Conservation (phyloP, 805 yeast species). For the Cyberlindnera xylosilytica region DNA sequence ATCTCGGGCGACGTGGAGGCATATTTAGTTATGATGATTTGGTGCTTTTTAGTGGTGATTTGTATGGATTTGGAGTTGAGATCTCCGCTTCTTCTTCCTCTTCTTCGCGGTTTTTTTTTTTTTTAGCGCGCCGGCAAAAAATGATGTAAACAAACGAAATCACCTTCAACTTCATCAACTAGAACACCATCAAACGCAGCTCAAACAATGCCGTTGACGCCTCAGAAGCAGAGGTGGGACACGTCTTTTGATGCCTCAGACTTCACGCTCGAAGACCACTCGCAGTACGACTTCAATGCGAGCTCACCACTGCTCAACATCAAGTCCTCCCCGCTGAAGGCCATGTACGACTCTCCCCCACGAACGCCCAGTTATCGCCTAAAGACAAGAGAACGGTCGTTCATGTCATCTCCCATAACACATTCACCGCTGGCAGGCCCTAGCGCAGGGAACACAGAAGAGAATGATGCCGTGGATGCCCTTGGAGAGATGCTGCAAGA, state of each 20-base stretch:
- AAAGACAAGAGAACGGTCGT: background rate
- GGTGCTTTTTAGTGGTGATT: background rate
- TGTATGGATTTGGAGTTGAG: too few relatives aligned
- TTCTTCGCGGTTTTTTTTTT: background rate
- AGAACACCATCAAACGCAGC: background rate
- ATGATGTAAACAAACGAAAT: background rate
- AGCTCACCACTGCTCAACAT: slow-evolving; percentile 14
- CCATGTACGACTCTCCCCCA: slow-evolving; percentile 18
- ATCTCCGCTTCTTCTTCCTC: too few relatives aligned
- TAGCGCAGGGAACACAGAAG: too few relatives aligned
- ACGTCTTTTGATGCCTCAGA: background rate
- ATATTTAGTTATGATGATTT: too few relatives aligned
- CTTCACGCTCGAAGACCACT: background rate
- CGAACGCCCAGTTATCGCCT: slow-evolving; percentile 12
- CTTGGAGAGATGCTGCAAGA: slow-evolving; percentile 20
- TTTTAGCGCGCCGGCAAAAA: background rate
- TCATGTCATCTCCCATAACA: slow-evolving; percentile 15
- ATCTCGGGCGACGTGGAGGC: slow-evolving; percentile 5
- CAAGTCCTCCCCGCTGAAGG: slow-evolving; percentile 22
- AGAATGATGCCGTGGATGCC: slow-evolving; percentile 9
- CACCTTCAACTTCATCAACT: background rate
- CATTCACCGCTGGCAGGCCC: too few relatives aligned
- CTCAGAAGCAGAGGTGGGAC: background rate
- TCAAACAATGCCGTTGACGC: background rate
- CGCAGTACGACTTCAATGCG: background rate